Evolutionary conservation across 106 monocot genomes (phyloP).

Genomic region (Allium sativum): DNA sequence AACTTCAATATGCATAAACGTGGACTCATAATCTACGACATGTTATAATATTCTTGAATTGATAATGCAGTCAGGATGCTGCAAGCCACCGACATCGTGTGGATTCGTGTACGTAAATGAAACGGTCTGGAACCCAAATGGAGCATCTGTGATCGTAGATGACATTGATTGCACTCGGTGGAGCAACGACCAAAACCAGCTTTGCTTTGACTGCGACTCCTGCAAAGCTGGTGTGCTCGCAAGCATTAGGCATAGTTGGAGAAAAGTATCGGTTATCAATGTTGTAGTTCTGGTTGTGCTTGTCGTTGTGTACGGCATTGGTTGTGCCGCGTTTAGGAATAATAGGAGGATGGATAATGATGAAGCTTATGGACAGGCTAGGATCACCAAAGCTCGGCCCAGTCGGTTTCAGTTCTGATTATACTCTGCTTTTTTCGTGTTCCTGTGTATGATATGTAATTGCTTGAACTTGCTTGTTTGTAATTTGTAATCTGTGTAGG

Average conservation of each 20-base stretch:
- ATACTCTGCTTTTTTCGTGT: too few species aligned
- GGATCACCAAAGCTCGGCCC: constrained; percentile 63
- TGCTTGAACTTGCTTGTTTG: neutral
- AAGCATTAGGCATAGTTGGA: constrained; percentile 43
- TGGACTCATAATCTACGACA: too few species aligned
- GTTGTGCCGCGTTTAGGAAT: constrained; percentile 47
- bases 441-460: neutral
- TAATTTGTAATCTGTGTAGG: neutral
- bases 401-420: constrained; percentile 56
- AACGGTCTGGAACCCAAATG: constrained; percentile 44
- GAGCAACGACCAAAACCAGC: constrained; percentile 66
- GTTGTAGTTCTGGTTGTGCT: constrained; percentile 53
- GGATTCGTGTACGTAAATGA: constrained; percentile 60
- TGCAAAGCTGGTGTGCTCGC: constrained; percentile 62
- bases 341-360: constrained; percentile 43
- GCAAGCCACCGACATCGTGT: constrained; percentile 79
- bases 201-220: constrained; percentile 56
- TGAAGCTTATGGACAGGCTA: constrained; percentile 36
- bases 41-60: too few species aligned
- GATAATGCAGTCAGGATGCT: constrained; percentile 68
- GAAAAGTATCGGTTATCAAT: constrained; percentile 56
- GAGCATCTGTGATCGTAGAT: neutral
- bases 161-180: constrained; percentile 54
- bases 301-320: constrained; percentile 42
- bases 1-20: too few species aligned